Base-by-base conservation (phyloP, 2,329 filamentous ascomycete genomes). In the Fusarium sp. region DNA sequence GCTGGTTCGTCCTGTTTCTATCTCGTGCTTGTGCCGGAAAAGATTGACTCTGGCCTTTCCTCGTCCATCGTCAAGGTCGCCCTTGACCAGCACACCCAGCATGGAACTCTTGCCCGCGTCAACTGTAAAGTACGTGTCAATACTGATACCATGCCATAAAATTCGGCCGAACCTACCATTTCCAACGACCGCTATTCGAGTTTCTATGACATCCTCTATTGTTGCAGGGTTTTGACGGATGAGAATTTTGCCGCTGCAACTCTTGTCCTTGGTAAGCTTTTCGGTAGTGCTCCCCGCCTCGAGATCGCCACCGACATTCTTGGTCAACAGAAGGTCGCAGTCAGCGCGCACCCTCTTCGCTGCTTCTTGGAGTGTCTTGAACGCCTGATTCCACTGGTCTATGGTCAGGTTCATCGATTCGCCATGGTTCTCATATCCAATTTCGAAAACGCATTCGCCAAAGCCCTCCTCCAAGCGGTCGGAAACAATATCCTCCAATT, bases 51-150 rank as follows among this genome's bases (percentile, higher is more conserved):
- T 91, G 43, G 96, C 95, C 78, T 92, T 95, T 14, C 96, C 96
- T 75, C 96, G 88, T 17, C 96, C 96, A 79, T 99, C 96, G 74
- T 99, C 96, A 3, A 99, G 88, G 50, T 92, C 92, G 7, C 96
- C 96, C 80, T 98, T 98, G 9, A 98, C 96, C 8, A 99, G 84
- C 3, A 99, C 96, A 41, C 96, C 96, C 4, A 99, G 83, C 87
- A 98, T 91, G 27, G 96, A 98, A 76, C 93, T 97, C 81, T 99
- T 99, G 1, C 96, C 96, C 11, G 96, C 96, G 77, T 99, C 96
- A 54, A 99, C 91, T 90, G 66, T n/a, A 20, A 25, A n/a, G n/a
- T n/a, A n/a, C 6, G n/a, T 33, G 58, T 75, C 39, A 74, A 64
- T 33, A 49, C 23, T 18, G 11, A 47, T 54, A 29, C 42, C 31